Base-by-base conservation (phyloP, 192 early-diverging fungal genomes). In the Gigaspora rosea region DNA sequence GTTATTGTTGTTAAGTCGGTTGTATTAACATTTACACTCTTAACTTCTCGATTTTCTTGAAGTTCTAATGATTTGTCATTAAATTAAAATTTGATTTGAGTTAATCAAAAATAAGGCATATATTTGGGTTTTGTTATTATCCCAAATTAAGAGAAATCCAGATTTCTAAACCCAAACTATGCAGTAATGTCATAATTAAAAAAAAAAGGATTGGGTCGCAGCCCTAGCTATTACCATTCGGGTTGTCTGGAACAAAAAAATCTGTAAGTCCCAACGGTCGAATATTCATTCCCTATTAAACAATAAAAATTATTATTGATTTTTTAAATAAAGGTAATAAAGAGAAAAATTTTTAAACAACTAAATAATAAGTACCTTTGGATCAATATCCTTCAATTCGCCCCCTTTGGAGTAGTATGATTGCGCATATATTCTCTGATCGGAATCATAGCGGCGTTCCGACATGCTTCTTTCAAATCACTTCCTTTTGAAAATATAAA, bases 401-500 rank as follows among this genome's bases (percentile, higher is more conserved):
- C 74, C 74, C 12, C 18, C 61, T n/a, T n/a, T 46, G 71, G 41
- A 52, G 74, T n/a, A 18, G 74, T 8, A 52, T 76, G 59, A 36
- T 6, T 54, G 8, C 93, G 88, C 16, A 94, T 88, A 78, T 92
- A 92, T 85, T 95, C 94, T 71, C 95, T 88, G 10, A 99, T 88
- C 1, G 98, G 98, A 72, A 94, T 87, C 95, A 98, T 97, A 7
- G 94, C 96, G 0, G 98, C 97, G 73, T 94, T 92, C 48, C 98
- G 91, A 78, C 98, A 99, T 64, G 97, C 86, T 78, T 99, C 98
- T 88, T 98, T 99, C 80, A 99, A 84, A 75, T 99, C 98, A 76
- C 93, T 95, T 64, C 96, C 95, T 41, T 41, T 41, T 72, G 32
- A 36, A 46, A 52, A 56, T 11, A 36, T 35, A 35, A 41, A 57